A percentile compares a stretch with the other conserved stretches of the same genome.
Evolutionary conservation across 1,284 basidiomycete species (phyloP).

Genomic region (Schizophyllum commune): DNA sequence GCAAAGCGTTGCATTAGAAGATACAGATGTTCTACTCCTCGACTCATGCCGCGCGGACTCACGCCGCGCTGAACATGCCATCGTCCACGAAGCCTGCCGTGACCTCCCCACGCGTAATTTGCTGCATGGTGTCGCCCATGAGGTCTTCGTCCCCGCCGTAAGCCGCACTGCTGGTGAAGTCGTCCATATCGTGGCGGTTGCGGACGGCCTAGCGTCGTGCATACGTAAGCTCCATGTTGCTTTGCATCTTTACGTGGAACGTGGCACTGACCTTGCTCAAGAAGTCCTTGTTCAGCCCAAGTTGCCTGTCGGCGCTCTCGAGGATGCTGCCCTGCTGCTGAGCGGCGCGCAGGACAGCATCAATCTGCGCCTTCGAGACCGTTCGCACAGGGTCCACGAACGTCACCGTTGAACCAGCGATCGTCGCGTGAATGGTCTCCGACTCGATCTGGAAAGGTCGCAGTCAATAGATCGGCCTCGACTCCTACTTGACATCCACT

Average conservation of each 20-base stretch:
- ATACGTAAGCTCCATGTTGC: background rate
- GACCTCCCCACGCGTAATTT: background rate
- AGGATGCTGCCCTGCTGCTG: conserved; percentile 50
- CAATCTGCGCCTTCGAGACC: conserved; percentile 49
- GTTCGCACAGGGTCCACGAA: conserved; percentile 56
- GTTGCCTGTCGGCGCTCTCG: conserved; percentile 44
- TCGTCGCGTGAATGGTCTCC: conserved; percentile 56
- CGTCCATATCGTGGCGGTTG: background rate
- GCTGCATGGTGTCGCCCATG: background rate
- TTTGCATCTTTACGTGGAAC: no score
- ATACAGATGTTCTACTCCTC: no score
- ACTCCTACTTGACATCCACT: no score
- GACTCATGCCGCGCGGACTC: no score
- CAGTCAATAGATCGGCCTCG: no score
- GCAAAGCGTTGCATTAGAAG: no score
- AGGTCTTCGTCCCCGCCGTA: background rate
- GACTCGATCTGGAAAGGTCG: conserved; percentile 60
- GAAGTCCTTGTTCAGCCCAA: conserved; percentile 58
- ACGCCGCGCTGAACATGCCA: background rate
- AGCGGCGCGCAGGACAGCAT: conserved; percentile 52
- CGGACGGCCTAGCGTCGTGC: background rate
- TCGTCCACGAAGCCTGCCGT: background rate
- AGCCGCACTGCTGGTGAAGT: background rate
- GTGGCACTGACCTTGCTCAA: conserved; percentile 44
- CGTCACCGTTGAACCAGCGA: conserved; percentile 60